Evolutionary conservation across 2,329 filamentous ascomycete species (phyloP).

Genomic region (Fusarium sp.): DNA sequence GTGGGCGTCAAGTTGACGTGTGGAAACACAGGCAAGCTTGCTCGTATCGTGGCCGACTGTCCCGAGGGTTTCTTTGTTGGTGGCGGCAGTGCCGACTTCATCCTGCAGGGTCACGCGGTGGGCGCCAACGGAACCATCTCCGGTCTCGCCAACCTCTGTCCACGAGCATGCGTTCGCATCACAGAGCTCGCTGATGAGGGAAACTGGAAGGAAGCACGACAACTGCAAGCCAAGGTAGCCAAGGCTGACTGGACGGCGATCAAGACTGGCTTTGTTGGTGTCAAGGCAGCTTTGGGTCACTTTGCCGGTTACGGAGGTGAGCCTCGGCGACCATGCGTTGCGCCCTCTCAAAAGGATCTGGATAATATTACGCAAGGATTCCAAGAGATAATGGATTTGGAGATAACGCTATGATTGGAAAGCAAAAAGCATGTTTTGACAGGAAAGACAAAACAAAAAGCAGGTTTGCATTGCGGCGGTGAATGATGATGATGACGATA

Average conservation of each 20-base stretch:
- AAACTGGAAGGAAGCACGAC: constrained; percentile 49
- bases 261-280: constrained; percentile 60
- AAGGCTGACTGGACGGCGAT: constrained; percentile 60
- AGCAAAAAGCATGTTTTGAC: constrained; percentile 19
- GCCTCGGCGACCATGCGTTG: constrained; percentile 54
- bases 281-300: constrained; percentile 58
- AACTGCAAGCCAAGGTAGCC: constrained; percentile 56
- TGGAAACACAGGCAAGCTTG: constrained; percentile 73
- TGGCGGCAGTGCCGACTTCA: constrained; percentile 56
- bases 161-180: constrained; percentile 52
- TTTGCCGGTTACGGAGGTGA: constrained; percentile 54
- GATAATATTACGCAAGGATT: constrained; percentile 52
- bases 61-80: constrained; percentile 50
- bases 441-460: constrained; percentile 15
- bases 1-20: constrained; percentile 74
- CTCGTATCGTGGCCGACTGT: constrained; percentile 58
- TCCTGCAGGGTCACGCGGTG: constrained; percentile 54
- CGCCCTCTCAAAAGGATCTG: constrained; percentile 50
- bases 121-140: constrained; percentile 57
- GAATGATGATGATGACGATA: constrained; percentile 34
- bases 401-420: constrained; percentile 38
- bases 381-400: constrained; percentile 49
- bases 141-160: constrained; percentile 54
- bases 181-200: constrained; percentile 50
- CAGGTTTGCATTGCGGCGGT: constrained; percentile 27